These are phyloP conservation scores for Endocalyx cinctus DNA, from an alignment of 2,329 filamentous ascomycete species.

Conservation along the genomic window DNA sequence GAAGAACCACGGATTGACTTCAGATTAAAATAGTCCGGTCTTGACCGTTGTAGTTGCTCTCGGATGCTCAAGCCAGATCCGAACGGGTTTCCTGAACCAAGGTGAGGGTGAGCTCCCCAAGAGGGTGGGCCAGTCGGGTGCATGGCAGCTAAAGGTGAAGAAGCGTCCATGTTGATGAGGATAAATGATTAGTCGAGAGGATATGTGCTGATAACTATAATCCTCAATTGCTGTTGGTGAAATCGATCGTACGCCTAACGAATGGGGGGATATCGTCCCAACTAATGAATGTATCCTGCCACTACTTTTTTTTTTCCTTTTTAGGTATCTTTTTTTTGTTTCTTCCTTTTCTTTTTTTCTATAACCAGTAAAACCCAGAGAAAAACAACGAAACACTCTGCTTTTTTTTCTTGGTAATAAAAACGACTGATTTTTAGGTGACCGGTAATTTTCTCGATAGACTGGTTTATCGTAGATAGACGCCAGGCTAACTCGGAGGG, in stretches of 20 bases:
- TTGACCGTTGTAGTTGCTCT: conserved; percentile 60
- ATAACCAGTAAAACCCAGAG: no score
- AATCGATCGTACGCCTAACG: conserved; percentile 18
- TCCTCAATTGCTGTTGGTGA: conserved; percentile 22
- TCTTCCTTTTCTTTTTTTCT: no score
- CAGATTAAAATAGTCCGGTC: conserved; percentile 74
- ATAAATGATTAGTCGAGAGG: conserved; percentile 9
- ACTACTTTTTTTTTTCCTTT: no score
- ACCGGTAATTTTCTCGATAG: no score
- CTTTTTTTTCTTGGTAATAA: no score
- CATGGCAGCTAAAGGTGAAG: conserved; percentile 90
- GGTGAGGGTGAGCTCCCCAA: conserved; percentile 52
- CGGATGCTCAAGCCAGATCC: conserved; percentile 71
- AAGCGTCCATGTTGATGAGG: conserved; percentile 70
- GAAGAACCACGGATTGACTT: conserved; percentile 80
- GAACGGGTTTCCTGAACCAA: conserved; percentile 47
- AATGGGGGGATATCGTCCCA: conserved; percentile 19
- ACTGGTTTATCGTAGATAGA: no score
- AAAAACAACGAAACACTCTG: no score
- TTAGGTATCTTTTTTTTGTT: no score
- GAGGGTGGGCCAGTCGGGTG: conserved; percentile 65
- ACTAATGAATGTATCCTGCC: conserved; percentile 26
- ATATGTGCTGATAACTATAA: conserved; percentile 24
- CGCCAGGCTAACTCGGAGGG: conserved; percentile 2
- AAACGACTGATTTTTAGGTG: no score